Evolutionary conservation across 768 basidiomycete species (phyloP).

Genomic region (Gloeostereum incarnatum): DNA sequence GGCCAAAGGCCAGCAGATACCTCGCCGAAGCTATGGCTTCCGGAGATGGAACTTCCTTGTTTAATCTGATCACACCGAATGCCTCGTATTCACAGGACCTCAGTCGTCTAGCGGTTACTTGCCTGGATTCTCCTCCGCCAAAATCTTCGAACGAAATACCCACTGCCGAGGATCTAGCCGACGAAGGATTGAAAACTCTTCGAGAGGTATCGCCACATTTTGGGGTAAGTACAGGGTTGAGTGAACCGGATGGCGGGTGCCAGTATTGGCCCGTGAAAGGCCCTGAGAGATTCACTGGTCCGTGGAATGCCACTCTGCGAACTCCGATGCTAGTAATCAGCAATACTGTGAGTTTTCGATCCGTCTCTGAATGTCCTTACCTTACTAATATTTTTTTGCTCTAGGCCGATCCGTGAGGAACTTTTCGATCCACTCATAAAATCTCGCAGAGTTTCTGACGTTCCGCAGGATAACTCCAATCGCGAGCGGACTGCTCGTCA

Average conservation of each 20-base stretch:
- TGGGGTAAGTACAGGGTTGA: slow-evolving; percentile 10
- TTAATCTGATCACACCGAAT: slow-evolving; percentile 7
- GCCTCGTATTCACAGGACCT: slow-evolving; percentile 6
- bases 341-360: slow-evolving; percentile 15
- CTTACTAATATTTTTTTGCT: not conserved
- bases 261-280: slow-evolving; percentile 15
- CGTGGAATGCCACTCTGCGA: slow-evolving; percentile 18
- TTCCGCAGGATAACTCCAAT: slow-evolving; percentile 13
- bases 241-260: slow-evolving; percentile 15
- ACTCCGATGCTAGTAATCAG: slow-evolving; percentile 18
- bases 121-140: slow-evolving; percentile 13
- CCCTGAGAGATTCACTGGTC: slow-evolving; percentile 16
- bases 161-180: slow-evolving; percentile 8
- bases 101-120: slow-evolving; percentile 13
- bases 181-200: slow-evolving; percentile 6
- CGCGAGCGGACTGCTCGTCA: slow-evolving; percentile 11
- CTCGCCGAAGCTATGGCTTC: slow-evolving; percentile 10
- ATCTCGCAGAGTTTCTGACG: not conserved
- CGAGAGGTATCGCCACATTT: slow-evolving; percentile 13
- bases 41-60: slow-evolving; percentile 15
- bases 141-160: slow-evolving; percentile 1
- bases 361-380: slow-evolving; percentile 3
- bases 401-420: slow-evolving; percentile 6
- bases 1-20: slow-evolving; percentile 9
- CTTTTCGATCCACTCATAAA: not conserved